Conservation (phyloP, 352 stramenopile species). For the Pythium monospermum region DNA sequence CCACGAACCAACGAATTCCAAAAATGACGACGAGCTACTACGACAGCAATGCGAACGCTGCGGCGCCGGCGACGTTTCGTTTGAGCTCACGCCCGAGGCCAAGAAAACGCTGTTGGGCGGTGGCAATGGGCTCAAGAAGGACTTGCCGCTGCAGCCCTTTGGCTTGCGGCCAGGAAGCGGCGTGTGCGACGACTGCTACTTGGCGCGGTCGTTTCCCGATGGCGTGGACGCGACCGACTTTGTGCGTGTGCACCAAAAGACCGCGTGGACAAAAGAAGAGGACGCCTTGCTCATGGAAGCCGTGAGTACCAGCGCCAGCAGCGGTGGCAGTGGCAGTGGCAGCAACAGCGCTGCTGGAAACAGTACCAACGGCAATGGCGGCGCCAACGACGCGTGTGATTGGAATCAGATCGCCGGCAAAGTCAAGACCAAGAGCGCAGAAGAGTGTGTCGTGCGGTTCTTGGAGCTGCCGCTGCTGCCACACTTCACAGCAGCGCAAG, state of each 20-base stretch:
- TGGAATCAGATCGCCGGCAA: constrained; percentile 75
- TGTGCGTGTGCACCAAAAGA: constrained; percentile 24
- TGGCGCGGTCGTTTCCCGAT: constrained; percentile 58
- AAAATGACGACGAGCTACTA: too few relatives aligned
- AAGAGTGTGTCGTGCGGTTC: constrained; percentile 80
- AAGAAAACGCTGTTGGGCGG: constrained; percentile 52
- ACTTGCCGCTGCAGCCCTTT: constrained; percentile 43
- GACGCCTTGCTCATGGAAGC: constrained; percentile 41
- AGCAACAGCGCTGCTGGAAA: too few relatives aligned
- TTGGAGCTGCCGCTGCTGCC: constrained; percentile 62
- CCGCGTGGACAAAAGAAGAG: constrained; percentile 49
- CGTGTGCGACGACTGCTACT: constrained; percentile 65
- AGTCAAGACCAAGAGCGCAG: constrained; percentile 57
- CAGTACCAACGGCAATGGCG: too few relatives aligned
- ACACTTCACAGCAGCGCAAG: too few relatives aligned
- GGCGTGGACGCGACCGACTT: constrained; percentile 61
- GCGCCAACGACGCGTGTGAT: too few relatives aligned
- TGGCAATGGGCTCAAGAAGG: too few relatives aligned
- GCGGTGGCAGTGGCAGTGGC: constrained; percentile 15
- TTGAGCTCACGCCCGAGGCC: constrained; percentile 50
- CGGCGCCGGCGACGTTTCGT: constrained; percentile 31
- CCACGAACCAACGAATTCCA: too few relatives aligned
- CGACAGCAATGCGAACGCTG: constrained; percentile 74
- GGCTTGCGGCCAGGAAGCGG: constrained; percentile 45
- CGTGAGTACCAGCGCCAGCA: constrained; percentile 33